Conservation (phyloP, 2,329 filamentous ascomycete species). For the Hymenoscyphus scutula region DNA sequence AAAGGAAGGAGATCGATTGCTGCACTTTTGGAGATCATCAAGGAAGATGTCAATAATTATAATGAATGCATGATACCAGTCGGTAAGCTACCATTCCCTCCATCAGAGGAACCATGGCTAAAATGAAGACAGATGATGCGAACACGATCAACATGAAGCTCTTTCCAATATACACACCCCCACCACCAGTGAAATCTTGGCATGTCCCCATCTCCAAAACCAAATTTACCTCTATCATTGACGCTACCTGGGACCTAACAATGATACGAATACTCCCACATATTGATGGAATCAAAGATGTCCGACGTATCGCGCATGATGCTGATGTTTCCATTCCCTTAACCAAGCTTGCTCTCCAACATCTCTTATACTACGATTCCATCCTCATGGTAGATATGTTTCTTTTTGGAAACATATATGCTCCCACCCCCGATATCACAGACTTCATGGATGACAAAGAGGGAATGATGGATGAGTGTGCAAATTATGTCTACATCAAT, state of each 20-base stretch:
- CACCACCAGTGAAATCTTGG: slow-evolving; percentile 77
- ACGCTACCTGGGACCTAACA: slow-evolving; percentile 72
- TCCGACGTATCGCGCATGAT: slow-evolving; percentile 79
- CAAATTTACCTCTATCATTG: slow-evolving; percentile 61
- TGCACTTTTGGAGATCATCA: slow-evolving; percentile 75
- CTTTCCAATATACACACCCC: slow-evolving; percentile 77
- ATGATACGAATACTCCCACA: slow-evolving; percentile 76
- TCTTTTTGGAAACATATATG: slow-evolving; percentile 90
- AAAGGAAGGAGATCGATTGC: slow-evolving; percentile 70
- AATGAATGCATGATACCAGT: slow-evolving; percentile 98
- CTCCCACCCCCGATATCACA: slow-evolving; percentile 72
- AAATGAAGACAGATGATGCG: slow-evolving; percentile 65
- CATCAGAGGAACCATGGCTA: background rate
- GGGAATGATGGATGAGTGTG: slow-evolving; percentile 81
- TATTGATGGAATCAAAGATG: slow-evolving; percentile 85
- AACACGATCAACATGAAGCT: slow-evolving; percentile 97
- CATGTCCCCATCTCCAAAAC: slow-evolving; percentile 82
- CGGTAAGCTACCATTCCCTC: slow-evolving; percentile 50
- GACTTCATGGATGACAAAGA: slow-evolving; percentile 74
- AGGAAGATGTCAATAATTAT: slow-evolving; percentile 92
- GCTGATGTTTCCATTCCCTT: slow-evolving; percentile 86
- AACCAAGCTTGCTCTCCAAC: slow-evolving; percentile 80
- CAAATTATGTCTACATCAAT: slow-evolving; percentile 63
- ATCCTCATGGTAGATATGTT: slow-evolving; percentile 91
- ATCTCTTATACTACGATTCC: slow-evolving; percentile 91